A percentile compares a stretch with the other conserved stretches of the same genome.
These are phyloP conservation scores for Yarrowia divulgata DNA, from an alignment of 805 yeast species.

Conservation along the genomic window DNA sequence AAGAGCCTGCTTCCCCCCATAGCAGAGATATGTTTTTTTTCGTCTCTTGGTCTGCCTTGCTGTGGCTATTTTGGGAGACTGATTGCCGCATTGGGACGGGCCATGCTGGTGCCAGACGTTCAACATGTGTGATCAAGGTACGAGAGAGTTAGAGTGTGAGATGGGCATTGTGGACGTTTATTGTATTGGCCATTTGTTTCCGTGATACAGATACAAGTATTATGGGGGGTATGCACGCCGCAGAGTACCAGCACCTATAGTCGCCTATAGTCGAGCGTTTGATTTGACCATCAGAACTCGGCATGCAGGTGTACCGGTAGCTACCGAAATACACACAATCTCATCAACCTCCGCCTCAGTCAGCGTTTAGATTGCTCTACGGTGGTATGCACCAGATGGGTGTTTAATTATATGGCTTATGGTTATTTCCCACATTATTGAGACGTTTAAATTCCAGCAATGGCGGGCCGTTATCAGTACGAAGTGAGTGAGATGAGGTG, in stretches of 20 bases:
- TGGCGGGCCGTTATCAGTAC: neutral
- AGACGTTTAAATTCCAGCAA: conserved; percentile 7
- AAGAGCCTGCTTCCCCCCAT: neutral
- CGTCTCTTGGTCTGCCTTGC: conserved; percentile 6
- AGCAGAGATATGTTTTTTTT: neutral
- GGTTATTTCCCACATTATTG: conserved; percentile 14
- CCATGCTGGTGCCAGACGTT: no score
- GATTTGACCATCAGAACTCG: no score
- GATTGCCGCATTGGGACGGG: neutral
- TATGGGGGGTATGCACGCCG: no score
- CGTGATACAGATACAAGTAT: no score
- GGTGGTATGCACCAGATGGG: neutral
- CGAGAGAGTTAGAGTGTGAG: neutral
- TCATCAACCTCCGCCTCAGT: neutral
- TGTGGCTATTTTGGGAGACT: neutral
- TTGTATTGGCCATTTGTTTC: no score
- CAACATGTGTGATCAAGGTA: neutral
- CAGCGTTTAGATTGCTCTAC: neutral
- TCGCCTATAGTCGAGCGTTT: no score
- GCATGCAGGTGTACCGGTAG: no score
- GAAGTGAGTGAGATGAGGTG: no score
- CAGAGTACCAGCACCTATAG: no score
- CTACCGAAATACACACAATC: no score
- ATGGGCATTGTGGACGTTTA: no score
- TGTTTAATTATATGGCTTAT: neutral